Base-by-base conservation (phyloP, 129 eudicot species). In the Flaveria linearis region DNA sequence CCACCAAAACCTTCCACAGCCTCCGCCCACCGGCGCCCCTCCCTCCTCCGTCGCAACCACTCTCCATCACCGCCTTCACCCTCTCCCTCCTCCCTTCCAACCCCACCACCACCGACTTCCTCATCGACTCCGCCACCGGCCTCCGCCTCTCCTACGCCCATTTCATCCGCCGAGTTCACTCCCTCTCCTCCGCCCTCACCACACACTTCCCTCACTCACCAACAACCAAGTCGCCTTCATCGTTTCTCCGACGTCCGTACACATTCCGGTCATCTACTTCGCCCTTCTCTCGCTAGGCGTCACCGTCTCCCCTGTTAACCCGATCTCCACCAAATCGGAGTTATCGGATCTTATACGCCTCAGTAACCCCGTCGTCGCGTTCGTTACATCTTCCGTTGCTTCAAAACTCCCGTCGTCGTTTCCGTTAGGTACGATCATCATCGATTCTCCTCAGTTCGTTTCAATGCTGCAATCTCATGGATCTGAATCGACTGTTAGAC, bases 231-330 rank as follows among this genome's bases (percentile, higher is more conserved):
- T 85, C 61, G 97, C 96, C 1, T 71, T 93, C 26, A 74, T 93
- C 30, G 26, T 90, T 74, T 82, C 90, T 42, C 97, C 96, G 0
- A 55, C 97, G 3, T 87, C 97, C 41, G 11, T 87, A 30, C 86
- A 83, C 63, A 56, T 91, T 52, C 98, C 98, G 0, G 76, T 93
- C 5, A 80, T 93, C 63, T 93, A 91, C 76, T 87, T 93, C 78
- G 72, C 98, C 13, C 90, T 93, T 39, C 87, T 93, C 57, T 84
- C 96, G 16, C 71, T 93, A 5, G 91, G 92, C 74, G 79, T 88
- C 70, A 83, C 76, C 53, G 65, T 91, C 26, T 93, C 98, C 5
- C 98, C 97, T 1, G 92, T 88, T 1, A 93, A 91, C 23, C 98
- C 98, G 23, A 61, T 93, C 1, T 85, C 96, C n/a, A 80, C 97